Evolutionary conservation across 228 moss, liverwort and hornwort genomes (phyloP), one percentile per base, ranked within the genome.

Genomic region (Sphagnum fallax): DNA sequence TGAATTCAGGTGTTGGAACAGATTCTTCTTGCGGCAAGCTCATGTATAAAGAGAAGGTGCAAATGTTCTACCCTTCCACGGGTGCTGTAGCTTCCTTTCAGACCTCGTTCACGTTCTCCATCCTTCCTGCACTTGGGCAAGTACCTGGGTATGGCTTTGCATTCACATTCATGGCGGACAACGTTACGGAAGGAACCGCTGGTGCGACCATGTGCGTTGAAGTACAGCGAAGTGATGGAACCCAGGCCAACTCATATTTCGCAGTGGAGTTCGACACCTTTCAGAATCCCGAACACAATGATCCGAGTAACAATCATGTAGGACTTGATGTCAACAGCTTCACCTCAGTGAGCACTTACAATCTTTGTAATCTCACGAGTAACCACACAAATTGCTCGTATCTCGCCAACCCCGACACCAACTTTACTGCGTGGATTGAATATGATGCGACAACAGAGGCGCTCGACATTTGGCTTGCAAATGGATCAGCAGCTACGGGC

Each of bases 251-350:
- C 6, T 59, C 4, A 73, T 68, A 14, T 0, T 71, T 89, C 0
- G 84, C 85, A 4, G 52, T 92, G 1, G 89, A 92, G 67, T 92
- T 83, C 9, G 91, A 92, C 73, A 81, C 48, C 10, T 91, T 5
- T 4, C 7, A 50, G 4, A 80, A 65, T n/a, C 0, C 0, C 0
- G 77, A 72, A 0, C 49, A 52, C 1, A 64, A 74, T n/a, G 70
- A 67, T 49, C 65, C 69, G 5, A 5, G 50, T 4, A 69, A 63
- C 7, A 67, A 87, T n/a, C 89, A 92, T 55, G 65, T 85, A 5
- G 82, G 84, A 8, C 5, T 84, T 6, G 72, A 88, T 12, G 4
- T 83, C 11, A 55, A 4, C 11, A 80, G 59, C 0, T 50, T 75
- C 0, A 53, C 47, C 0, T 79, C 80, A 70, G 50, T 67, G 74